Evolutionary conservation across 2,329 filamentous ascomycete species (phyloP).

Genomic region (Penicillium sp.): DNA sequence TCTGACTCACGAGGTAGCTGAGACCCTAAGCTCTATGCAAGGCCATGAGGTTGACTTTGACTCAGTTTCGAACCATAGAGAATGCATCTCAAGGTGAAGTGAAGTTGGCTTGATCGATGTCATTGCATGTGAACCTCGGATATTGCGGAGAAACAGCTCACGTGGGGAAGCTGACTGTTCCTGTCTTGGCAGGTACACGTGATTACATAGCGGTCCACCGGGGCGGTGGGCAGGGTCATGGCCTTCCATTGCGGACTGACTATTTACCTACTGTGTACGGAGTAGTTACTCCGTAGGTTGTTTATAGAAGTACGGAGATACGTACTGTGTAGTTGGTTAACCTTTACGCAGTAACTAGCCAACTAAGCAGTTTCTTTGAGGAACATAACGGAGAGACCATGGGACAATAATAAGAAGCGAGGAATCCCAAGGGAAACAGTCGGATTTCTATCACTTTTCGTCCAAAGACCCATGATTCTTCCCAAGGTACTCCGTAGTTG

Average conservation of each 20-base stretch:
- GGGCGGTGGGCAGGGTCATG: no score
- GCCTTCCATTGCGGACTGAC: no score
- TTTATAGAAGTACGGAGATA: no score
- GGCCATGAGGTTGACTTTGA: constrained; percentile 1
- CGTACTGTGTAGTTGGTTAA: no score
- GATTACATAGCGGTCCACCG: no score
- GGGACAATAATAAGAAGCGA: constrained; percentile 1
- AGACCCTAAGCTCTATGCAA: neutral
- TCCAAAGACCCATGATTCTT: neutral
- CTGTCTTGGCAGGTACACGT: neutral
- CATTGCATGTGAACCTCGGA: constrained; percentile 31
- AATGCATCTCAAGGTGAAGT: constrained; percentile 3
- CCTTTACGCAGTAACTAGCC: no score
- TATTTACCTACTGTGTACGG: no score
- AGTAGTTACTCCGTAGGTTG: no score
- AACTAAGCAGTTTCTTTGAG: no score
- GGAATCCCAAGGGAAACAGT: neutral
- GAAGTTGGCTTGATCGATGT: constrained; percentile 9
- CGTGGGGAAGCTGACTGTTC: constrained; percentile 21
- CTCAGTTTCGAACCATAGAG: neutral
- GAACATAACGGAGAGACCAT: neutral
- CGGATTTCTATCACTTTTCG: neutral
- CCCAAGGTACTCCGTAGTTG: no score
- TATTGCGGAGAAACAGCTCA: constrained; percentile 21
- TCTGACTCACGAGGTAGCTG: constrained; percentile 5